These are phyloP conservation scores for Rhodotorula paludigena DNA, from an alignment of 768 basidiomycete genomes.

Conservation along the genomic window DNA sequence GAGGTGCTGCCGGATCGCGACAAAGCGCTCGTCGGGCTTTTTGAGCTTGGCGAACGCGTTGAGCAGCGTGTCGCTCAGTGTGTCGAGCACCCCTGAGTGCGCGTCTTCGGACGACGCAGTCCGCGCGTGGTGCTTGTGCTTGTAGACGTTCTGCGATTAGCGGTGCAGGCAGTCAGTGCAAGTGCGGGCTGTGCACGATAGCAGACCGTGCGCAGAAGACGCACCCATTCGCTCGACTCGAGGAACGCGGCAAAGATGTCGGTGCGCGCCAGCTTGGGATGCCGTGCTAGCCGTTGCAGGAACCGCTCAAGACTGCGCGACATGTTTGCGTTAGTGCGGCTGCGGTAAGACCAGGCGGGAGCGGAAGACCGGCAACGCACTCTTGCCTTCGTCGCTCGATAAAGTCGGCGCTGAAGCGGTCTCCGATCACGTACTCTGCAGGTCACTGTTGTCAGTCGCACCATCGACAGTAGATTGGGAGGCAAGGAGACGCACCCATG, in stretches of 20 bases:
- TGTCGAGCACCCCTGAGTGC: slow-evolving; percentile 76
- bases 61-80: slow-evolving; percentile 87
- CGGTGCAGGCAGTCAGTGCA: slow-evolving; percentile 15
- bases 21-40: slow-evolving; percentile 94
- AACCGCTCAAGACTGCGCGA: slow-evolving; percentile 76
- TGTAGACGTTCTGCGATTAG: slow-evolving; percentile 71
- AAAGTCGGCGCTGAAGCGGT: slow-evolving; percentile 94
- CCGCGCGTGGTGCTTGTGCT: slow-evolving; percentile 84
- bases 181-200: neutral
- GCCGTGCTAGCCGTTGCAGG: slow-evolving; percentile 79
- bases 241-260: slow-evolving; percentile 90
- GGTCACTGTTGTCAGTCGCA: neutral
- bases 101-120: slow-evolving; percentile 60
- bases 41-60: slow-evolving; percentile 93
- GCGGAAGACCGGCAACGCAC: too few relatives aligned
- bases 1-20: slow-evolving; percentile 81
- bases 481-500: slow-evolving; percentile 60
- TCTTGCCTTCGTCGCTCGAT: slow-evolving; percentile 74
- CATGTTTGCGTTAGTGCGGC: too few relatives aligned
- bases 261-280: slow-evolving; percentile 87
- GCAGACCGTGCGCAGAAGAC: slow-evolving; percentile 35
- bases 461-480: neutral
- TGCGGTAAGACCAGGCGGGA: too few relatives aligned
- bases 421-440: slow-evolving; percentile 92
- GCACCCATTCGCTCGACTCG: slow-evolving; percentile 96